Conservation (phyloP, 2,329 filamentous ascomycete species). For the Penicillium sp. region DNA sequence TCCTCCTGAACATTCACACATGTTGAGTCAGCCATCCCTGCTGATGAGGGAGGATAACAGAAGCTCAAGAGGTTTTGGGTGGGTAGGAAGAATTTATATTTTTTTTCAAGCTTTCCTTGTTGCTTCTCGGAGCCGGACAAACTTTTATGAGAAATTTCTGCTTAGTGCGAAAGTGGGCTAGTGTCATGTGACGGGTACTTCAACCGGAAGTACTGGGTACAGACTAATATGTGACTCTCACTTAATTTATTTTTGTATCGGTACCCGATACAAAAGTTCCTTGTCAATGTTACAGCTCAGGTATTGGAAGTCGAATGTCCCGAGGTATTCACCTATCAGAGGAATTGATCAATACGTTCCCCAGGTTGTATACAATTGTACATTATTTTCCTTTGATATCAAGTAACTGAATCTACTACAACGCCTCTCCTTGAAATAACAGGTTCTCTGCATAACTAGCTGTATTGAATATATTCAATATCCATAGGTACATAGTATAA, state of each 20-base stretch:
- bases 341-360: neutral
- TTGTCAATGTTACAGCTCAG: neutral
- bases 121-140: constrained; percentile 24
- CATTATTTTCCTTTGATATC: neutral
- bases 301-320: neutral
- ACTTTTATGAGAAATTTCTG: constrained; percentile 15
- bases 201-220: rapidly evolving
- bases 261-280: neutral
- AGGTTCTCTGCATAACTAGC: neutral
- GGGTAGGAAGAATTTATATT: constrained; percentile 16
- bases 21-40: constrained; percentile 22
- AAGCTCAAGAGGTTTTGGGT: constrained; percentile 4
- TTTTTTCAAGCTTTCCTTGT: constrained; percentile 21
- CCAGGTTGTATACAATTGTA: neutral
- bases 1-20: constrained; percentile 37
- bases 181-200: neutral
- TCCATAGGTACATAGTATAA: neutral
- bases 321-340: neutral
- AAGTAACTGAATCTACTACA: neutral
- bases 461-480: neutral
- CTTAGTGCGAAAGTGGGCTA: neutral
- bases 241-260: neutral
- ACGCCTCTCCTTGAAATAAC: neutral
- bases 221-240: too few species aligned
- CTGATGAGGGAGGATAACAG: constrained; percentile 8